Evolutionary conservation across 2,329 filamentous ascomycete genomes (phyloP).

Genomic region (Tolypocladium ophioglossoides): DNA sequence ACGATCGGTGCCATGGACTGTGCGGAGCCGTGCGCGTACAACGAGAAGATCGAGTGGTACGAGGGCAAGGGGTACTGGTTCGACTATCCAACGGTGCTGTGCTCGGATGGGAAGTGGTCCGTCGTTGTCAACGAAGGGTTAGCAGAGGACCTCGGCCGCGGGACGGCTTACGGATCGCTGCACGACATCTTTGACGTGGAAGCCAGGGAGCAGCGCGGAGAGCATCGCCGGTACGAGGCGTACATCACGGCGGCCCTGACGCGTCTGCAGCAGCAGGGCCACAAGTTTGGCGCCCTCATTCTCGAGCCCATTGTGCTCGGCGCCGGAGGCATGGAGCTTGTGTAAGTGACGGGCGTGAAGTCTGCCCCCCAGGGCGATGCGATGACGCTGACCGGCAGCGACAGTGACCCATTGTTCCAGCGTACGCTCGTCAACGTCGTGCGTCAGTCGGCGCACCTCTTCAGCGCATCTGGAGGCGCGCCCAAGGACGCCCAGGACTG

Average conservation of each 20-base stretch:
- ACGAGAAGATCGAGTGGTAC: conserved; percentile 83
- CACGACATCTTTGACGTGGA: conserved; percentile 50
- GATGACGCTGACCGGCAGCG: conserved; percentile 5
- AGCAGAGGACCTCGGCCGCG: conserved; percentile 30
- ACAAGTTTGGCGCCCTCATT: conserved; percentile 65
- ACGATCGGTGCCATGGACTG: conserved; percentile 85
- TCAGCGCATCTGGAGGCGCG: conserved; percentile 22
- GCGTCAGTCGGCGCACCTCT: conserved; percentile 46
- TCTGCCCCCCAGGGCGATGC: too few relatives aligned
- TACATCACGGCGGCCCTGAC: conserved; percentile 49
- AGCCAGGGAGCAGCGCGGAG: conserved; percentile 30
- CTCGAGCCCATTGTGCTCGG: conserved; percentile 74
- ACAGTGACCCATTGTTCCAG: conserved; percentile 72
- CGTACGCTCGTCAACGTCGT: conserved; percentile 57
- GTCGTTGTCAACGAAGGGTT: conserved; percentile 45
- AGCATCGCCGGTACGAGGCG: conserved; percentile 41
- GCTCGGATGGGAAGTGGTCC: conserved; percentile 55
- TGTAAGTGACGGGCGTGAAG: conserved; percentile 34
- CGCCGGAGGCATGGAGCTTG: conserved; percentile 75
- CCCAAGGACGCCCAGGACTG: conserved; percentile 32
- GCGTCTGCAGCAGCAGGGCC: conserved; percentile 41
- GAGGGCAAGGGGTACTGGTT: conserved; percentile 71
- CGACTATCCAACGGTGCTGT: conserved; percentile 62
- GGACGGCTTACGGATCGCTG: conserved; percentile 35
- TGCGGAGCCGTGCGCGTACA: conserved; percentile 65